A percentile compares a stretch with the other conserved stretches of the same genome.
These are phyloP conservation scores for Calonectria pteridis DNA, from an alignment of 2,329 filamentous ascomycete genomes.

Conservation along the genomic window DNA sequence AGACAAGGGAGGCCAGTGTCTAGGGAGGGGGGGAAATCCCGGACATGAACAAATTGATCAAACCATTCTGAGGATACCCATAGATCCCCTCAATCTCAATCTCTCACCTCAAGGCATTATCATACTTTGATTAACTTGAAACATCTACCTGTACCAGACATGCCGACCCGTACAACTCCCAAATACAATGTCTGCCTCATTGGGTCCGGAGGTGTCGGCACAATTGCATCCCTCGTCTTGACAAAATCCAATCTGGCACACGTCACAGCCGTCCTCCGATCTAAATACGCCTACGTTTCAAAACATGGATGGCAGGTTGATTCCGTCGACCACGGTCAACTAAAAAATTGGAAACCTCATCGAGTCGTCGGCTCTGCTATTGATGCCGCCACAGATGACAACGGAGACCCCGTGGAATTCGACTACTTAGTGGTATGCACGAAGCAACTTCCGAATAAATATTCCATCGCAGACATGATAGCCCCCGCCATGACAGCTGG, in stretches of 20 bases:
- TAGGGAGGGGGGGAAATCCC: neutral
- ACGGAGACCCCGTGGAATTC: neutral
- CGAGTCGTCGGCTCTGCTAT: neutral
- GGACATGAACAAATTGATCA: neutral
- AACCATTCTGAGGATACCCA: neutral
- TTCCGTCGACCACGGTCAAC: neutral
- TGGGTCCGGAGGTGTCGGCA: neutral
- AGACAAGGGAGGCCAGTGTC: neutral
- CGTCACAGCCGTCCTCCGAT: neutral
- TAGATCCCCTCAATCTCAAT: no score
- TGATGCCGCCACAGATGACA: neutral
- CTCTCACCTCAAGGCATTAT: no score
- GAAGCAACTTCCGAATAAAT: neutral
- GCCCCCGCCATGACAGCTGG: neutral
- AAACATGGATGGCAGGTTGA: neutral
- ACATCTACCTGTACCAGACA: neutral
- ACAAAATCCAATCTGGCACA: neutral
- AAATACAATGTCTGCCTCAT: neutral
- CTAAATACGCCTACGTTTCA: neutral
- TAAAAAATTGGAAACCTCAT: neutral
- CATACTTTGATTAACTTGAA: neutral
- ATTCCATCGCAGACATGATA: neutral
- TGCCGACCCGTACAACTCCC: neutral
- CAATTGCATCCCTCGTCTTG: neutral
- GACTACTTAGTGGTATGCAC: neutral